A percentile compares a stretch with the other conserved stretches of the same genome.
phyloP scores from a whole-genome alignment of 2,329 filamentous ascomycete genomes.

The Exophiala aquamarina region DNA sequence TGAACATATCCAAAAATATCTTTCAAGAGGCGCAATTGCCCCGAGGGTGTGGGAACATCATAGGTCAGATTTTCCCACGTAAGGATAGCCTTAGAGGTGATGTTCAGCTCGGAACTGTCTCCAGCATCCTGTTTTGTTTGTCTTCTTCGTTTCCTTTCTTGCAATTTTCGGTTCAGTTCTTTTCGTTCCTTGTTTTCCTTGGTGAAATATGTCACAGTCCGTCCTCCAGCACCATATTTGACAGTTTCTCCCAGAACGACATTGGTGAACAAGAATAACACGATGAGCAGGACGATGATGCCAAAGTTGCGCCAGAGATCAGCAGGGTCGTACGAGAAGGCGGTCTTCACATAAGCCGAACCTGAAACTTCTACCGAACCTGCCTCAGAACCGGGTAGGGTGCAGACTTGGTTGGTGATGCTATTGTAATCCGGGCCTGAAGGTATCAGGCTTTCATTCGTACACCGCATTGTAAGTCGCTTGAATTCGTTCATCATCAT shows the following conservation, averaged over 20 bases:
- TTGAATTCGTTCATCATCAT: conserved; percentile 89
- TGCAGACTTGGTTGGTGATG: conserved; percentile 77
- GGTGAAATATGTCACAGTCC: conserved; percentile 42
- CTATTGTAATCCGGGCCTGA: conserved; percentile 68
- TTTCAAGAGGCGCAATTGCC: conserved; percentile 45
- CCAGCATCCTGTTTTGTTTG: conserved; percentile 36
- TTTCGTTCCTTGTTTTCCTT: conserved; percentile 41
- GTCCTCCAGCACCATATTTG: conserved; percentile 41
- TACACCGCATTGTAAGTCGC: conserved; percentile 67
- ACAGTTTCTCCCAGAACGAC: conserved; percentile 40
- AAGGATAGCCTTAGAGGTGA: conserved; percentile 55
- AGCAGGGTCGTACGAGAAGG: conserved; percentile 64
- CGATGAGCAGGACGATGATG: conserved; percentile 38
- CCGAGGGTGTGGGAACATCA: conserved; percentile 49
- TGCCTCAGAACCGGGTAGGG: conserved; percentile 67
- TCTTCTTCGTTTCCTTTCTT: conserved; percentile 40
- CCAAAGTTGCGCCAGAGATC: conserved; percentile 68
- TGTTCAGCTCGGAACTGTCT: conserved; percentile 48
- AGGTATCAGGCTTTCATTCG: conserved; percentile 67
- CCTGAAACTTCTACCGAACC: conserved; percentile 67
- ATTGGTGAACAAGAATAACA: conserved; percentile 38
- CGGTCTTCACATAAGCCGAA: conserved; percentile 65
- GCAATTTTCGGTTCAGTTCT: conserved; percentile 37
- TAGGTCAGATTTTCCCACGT: conserved; percentile 55
- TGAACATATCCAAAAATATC: conserved; percentile 51